Base-by-base conservation (phyloP, 257 asterid species). In the Gentiana macrophylla region DNA sequence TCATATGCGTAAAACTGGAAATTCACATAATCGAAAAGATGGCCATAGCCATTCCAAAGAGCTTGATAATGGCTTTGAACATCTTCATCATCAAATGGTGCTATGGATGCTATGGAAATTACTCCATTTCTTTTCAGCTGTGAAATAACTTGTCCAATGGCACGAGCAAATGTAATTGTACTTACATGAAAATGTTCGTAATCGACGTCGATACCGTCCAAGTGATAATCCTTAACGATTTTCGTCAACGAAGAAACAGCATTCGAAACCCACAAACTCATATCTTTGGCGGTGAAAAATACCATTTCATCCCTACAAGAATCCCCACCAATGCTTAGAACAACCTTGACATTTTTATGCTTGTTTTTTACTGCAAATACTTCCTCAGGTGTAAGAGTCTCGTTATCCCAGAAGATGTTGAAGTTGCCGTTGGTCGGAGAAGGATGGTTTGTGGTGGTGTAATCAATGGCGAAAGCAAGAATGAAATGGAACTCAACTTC, bases 121-220 rank as follows among this genome's bases (percentile, higher is more conserved):
- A 86, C 61, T 56, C 55, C 61, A 32, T 80, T 79, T 32, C 79
- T 76, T 57, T 86, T 86, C 4, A 83, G 81, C 60, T 75, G 66
- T 67, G 50, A 73, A 12, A 81, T 36, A 46, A 83, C 75, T 52
- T 61, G 52, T 35, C 94, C 94, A 0, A 86, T 72, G 70, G 91
- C 83, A 62, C 81, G 83, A 0, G 91, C 88, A 35, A 83, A 86
- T 51, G 94, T 86, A 46, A 74, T 72, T 0, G 95, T 79, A 64
- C 81, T 81, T 36, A 80, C 51, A 1, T 11, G 55, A 69, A 83
- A 86, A 69, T 86, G 90, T 49, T 86, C 95, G 12, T 86, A 83
- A 53, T 86, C 95, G 51, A 86, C 77, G 50, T 86, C 95, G 15
- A 86, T 65, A n/a, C 84, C 95, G 12, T 86, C 95, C 44, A 86